Conservation (phyloP, 805 yeast species). For the Clavispora santaluciae region DNA sequence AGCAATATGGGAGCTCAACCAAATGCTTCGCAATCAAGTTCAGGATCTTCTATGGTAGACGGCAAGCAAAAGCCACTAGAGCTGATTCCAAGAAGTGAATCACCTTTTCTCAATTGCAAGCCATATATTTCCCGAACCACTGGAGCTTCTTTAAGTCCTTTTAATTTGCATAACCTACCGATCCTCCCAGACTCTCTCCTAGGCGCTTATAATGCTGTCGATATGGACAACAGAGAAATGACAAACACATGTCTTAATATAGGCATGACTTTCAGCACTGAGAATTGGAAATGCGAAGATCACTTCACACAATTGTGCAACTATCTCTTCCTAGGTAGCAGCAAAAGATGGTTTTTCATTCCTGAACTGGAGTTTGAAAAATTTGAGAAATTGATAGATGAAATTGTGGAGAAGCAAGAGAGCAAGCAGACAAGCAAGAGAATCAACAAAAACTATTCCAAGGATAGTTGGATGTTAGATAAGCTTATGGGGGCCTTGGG, state of each 20-base stretch:
- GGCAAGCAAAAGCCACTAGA: not conserved
- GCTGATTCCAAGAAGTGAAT: conserved; percentile 3
- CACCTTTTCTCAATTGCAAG: conserved; percentile 14
- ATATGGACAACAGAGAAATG: conserved; percentile 41
- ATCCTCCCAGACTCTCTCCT: conserved; percentile 45
- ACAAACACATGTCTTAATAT: conserved; percentile 43
- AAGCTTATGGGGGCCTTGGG: conserved; percentile 14
- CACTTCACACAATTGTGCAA: conserved; percentile 51
- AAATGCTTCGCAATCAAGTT: not conserved
- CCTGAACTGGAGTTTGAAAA: conserved; percentile 49
- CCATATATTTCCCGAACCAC: not conserved
- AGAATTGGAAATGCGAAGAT: conserved; percentile 59
- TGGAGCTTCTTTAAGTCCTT: conserved; percentile 31
- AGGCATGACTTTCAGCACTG: conserved; percentile 50
- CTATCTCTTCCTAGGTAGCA: conserved; percentile 52
- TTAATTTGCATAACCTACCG: conserved; percentile 59
- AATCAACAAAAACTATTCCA: conserved; percentile 17
- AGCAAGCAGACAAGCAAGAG: conserved; percentile 5
- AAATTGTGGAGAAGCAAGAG: conserved; percentile 11
- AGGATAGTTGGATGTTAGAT: conserved; percentile 18
- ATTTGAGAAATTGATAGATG: conserved; percentile 42
- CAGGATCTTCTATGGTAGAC: not conserved
- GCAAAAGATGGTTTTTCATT: conserved; percentile 58
- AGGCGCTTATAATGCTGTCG: conserved; percentile 36
- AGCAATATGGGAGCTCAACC: conserved; percentile 12